Evolutionary conservation across 805 yeast genomes (phyloP).

Genomic region (Hanseniaspora thailandica): DNA sequence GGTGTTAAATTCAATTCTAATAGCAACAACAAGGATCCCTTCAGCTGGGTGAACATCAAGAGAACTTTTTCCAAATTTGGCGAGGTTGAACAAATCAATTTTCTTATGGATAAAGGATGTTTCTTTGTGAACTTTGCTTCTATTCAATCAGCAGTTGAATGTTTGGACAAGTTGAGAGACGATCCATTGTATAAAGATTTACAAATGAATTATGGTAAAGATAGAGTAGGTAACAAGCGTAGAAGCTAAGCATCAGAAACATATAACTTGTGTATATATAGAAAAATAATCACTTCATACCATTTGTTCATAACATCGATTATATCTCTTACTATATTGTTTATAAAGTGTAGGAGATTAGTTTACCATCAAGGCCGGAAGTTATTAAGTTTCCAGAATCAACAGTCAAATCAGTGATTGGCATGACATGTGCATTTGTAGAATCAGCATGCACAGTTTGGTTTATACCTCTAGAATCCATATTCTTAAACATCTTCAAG

Average conservation of each 20-base stretch:
- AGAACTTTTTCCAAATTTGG: slow-evolving; percentile 73
- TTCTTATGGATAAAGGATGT: slow-evolving; percentile 69
- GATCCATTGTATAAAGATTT: slow-evolving; percentile 55
- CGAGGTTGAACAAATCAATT: slow-evolving; percentile 89
- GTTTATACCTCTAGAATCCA: slow-evolving; percentile 80
- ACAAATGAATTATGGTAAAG: slow-evolving; percentile 85
- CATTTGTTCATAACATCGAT: background rate
- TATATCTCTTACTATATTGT: background rate
- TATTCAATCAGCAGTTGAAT: slow-evolving; percentile 81
- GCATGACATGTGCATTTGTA: slow-evolving; percentile 56
- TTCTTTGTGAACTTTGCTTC: slow-evolving; percentile 87
- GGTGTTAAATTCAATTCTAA: slow-evolving; percentile 35
- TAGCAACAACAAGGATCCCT: slow-evolving; percentile 24
- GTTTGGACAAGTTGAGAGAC: slow-evolving; percentile 80
- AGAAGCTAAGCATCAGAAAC: background rate
- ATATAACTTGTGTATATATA: background rate
- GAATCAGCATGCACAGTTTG: background rate
- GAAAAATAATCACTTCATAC: no score
- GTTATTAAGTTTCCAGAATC: slow-evolving; percentile 48
- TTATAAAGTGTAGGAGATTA: background rate
- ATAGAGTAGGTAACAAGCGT: slow-evolving; percentile 90
- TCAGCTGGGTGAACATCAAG: slow-evolving; percentile 50
- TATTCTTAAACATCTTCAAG: slow-evolving; percentile 83
- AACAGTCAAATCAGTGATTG: slow-evolving; percentile 57
- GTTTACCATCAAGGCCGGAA: slow-evolving; percentile 81